phyloP scores from a whole-genome alignment of 2,329 filamentous ascomycete genomes.

The Acrodontium crateriforme region DNA sequence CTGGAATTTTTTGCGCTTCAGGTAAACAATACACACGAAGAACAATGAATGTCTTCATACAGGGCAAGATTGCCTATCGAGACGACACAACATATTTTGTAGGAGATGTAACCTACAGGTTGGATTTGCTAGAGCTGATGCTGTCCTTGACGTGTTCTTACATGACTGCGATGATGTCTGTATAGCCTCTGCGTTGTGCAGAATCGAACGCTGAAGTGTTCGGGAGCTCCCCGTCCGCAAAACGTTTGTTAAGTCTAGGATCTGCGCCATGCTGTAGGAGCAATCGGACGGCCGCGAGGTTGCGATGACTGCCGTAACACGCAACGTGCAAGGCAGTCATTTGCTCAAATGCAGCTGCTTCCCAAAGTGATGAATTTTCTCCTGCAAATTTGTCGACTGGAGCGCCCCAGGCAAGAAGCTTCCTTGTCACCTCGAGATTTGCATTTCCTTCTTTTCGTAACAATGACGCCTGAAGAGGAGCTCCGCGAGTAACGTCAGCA shows the following conservation, averaged over 20 bases:
- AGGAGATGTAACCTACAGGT: too few relatives aligned
- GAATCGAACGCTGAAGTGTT: conserved; percentile 2
- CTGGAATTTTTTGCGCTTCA: too few relatives aligned
- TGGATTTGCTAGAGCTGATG: too few relatives aligned
- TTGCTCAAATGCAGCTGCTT: conserved; percentile 1
- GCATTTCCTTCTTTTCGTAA: conserved; percentile 2
- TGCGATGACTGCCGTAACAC: conserved; percentile 2
- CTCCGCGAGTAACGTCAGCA: conserved; percentile 2
- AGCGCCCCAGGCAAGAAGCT: conserved; percentile 2
- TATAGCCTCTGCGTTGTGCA: conserved; percentile 1
- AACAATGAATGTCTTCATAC: too few relatives aligned
- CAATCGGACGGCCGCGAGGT: conserved; percentile 1
- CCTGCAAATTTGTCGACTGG: conserved; percentile 1
- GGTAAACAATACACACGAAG: too few relatives aligned
- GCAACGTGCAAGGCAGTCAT: conserved; percentile 2
- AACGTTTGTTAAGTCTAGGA: conserved; percentile 2
- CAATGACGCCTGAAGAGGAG: conserved; percentile 3
- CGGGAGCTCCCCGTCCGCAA: not conserved
- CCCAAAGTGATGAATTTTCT: conserved; percentile 1
- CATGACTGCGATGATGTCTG: conserved; percentile 3
- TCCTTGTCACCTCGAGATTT: conserved; percentile 1
- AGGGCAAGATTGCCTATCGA: too few relatives aligned
- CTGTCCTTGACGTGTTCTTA: too few relatives aligned
- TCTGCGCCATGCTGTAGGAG: conserved; percentile 2
- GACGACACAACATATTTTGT: too few relatives aligned